Evolutionary conservation across 371 early-diverging fungal genomes (phyloP), one percentile per base, ranked within the genome.

Genomic region (Apophysomyces variabilis): DNA sequence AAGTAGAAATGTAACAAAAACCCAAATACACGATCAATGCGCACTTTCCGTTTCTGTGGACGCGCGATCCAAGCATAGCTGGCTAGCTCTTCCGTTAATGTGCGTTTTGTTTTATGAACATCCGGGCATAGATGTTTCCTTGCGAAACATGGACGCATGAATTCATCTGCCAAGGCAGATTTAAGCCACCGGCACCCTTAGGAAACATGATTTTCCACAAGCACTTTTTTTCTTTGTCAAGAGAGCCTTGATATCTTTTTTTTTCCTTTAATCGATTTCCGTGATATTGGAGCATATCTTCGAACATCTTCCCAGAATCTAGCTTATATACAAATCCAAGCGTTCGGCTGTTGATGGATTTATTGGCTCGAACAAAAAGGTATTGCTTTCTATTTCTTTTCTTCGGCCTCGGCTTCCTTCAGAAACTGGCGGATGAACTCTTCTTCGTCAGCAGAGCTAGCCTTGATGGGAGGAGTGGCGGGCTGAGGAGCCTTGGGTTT

Each of bases 391-490:
- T 50, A 21, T 50, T 50, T 18, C 21, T 50, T 80, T 37, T 90
- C 88, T 35, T 87, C 85, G 45, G 76, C 79, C 61, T 50, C 90
- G 38, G 87, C 85, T 66, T 82, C 74, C 71, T 83, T 79, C 59
- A 90, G 77, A 86, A 89, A 90, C 72, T 90, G 85, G 61, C 83
- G 77, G 68, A 90, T 87, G 72, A 88, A 90, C 54, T 78, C 80
- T 70, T 85, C 85, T 66, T 90, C 90, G 35, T 90, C 90, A 54
- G 81, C 69, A 73, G 85, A 87, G 64, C 83, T 73, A 50, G 90
- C 87, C 69, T 86, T 86, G 74, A 90, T 89, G 38, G 89, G 89
- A 61, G 90, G 90, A 56, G 82, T 75, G 58, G 81, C 69, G 60
- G 79, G 68, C 60, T 78, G 74, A 64, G 76, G 69, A 58, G 78